Conservation (phyloP, 495 filamentous ascomycete genomes). For the Trichoderma erinaceum region DNA sequence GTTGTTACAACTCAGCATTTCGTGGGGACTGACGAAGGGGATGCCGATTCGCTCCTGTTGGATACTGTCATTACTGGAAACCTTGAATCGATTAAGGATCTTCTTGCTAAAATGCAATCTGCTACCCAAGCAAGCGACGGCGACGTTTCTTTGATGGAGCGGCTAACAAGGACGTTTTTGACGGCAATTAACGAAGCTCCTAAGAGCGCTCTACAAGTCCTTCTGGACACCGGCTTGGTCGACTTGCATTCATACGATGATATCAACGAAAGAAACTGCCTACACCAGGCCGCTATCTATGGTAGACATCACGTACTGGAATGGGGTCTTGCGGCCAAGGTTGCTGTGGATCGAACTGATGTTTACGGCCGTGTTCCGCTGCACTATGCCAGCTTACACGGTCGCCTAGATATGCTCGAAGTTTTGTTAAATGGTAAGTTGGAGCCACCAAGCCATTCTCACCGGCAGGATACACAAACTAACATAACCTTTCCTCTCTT, state of each 20-base stretch:
- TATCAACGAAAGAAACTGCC: slow-evolving; percentile 92
- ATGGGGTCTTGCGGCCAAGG: slow-evolving; percentile 60
- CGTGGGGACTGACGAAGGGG: slow-evolving; percentile 68
- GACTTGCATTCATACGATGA: slow-evolving; percentile 87
- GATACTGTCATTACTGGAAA: slow-evolving; percentile 79
- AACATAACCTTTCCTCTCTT: slow-evolving; percentile 13
- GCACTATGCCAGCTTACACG: slow-evolving; percentile 95
- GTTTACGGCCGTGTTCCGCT: slow-evolving; percentile 91
- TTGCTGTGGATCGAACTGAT: slow-evolving; percentile 74
- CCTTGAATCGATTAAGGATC: slow-evolving; percentile 45
- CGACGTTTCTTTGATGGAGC: slow-evolving; percentile 50
- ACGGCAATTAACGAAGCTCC: slow-evolving; percentile 81
- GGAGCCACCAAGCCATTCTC: neutral
- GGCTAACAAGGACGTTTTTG: slow-evolving; percentile 82
- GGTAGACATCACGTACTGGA: slow-evolving; percentile 70
- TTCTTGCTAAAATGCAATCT: slow-evolving; percentile 45
- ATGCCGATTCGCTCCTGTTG: slow-evolving; percentile 80
- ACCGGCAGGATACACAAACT: neutral
- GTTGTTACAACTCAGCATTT: slow-evolving; percentile 56
- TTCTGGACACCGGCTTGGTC: slow-evolving; percentile 75
- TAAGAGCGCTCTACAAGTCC: slow-evolving; percentile 62
- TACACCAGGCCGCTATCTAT: slow-evolving; percentile 91
- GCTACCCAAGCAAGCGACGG: slow-evolving; percentile 32
- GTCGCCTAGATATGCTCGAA: slow-evolving; percentile 76
- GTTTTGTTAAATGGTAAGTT: slow-evolving; percentile 54